These are phyloP conservation scores for Xylaria cubensis DNA, from an alignment of 495 filamentous ascomycete genomes.

Conservation along the genomic window DNA sequence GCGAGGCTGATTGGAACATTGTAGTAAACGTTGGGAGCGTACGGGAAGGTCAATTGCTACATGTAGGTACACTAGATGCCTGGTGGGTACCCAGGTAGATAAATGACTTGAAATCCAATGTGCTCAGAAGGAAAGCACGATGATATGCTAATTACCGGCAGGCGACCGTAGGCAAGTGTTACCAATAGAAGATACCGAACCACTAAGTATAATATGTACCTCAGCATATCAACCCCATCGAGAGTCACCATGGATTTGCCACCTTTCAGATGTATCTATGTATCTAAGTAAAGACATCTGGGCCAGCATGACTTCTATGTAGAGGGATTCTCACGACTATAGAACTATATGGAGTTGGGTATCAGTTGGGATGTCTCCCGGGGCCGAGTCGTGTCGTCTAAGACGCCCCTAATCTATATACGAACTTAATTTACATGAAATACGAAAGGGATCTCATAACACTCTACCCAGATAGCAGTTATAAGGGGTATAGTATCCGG, in stretches of 20 bases:
- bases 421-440: constrained; percentile 6
- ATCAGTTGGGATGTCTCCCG: background rate
- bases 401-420: constrained; percentile 13
- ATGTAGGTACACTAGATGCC: background rate
- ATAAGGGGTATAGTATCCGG: background rate
- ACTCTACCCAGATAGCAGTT: background rate
- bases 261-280: background rate
- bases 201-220: background rate
- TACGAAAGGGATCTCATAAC: background rate
- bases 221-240: background rate
- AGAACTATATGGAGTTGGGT: constrained; percentile 18
- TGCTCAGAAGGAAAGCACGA: constrained; percentile 9
- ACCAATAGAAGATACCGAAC: background rate
- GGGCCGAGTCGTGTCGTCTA: background rate
- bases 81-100: background rate
- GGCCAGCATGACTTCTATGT: background rate
- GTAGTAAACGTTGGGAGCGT: background rate
- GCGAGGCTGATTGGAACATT: background rate
- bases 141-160: background rate
- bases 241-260: background rate
- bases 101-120: background rate
- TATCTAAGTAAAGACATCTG: background rate
- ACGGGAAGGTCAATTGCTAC: background rate
- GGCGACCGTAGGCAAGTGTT: background rate
- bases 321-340: background rate